These are phyloP conservation scores for Cladobotryum protrusum DNA, from an alignment of 2,329 filamentous ascomycete species.

Conservation along the genomic window DNA sequence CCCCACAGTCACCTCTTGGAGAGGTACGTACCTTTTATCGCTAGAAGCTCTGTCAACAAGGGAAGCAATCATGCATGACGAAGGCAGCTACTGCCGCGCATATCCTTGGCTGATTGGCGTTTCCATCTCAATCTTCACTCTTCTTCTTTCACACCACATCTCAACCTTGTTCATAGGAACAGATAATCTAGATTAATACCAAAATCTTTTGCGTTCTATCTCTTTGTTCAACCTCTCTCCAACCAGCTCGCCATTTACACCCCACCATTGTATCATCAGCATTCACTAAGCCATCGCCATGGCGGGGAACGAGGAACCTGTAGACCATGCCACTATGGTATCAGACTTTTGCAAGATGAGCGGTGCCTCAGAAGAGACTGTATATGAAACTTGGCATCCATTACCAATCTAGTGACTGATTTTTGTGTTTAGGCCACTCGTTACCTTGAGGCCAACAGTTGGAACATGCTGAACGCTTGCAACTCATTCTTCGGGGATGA, in stretches of 20 bases:
- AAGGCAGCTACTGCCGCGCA: conserved; percentile 12
- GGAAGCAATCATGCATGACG: conserved; percentile 14
- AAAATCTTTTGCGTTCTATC: too few species aligned
- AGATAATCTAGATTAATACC: too few species aligned
- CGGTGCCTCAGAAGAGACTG: conserved; percentile 22
- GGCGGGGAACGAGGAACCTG: conserved; percentile 20
- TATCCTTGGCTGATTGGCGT: too few species aligned
- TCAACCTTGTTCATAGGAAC: too few species aligned
- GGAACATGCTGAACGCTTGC: conserved; percentile 59
- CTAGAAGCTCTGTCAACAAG: not conserved
- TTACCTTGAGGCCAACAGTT: conserved; percentile 58
- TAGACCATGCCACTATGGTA: conserved; percentile 21
- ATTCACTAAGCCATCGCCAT: conserved; percentile 17
- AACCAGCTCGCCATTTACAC: not conserved
- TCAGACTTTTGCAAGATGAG: conserved; percentile 23
- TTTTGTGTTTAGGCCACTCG: conserved; percentile 50
- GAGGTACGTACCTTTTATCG: conserved; percentile 3
- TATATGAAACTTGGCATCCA: conserved; percentile 7
- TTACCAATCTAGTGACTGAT: too few species aligned
- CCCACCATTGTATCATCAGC: not conserved
- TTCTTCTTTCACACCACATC: too few species aligned
- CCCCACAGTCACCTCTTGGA: too few species aligned
- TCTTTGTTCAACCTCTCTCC: too few species aligned
- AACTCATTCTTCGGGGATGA: conserved; percentile 56
- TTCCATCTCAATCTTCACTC: too few species aligned